Evolutionary conservation across 306 rosid species (phyloP).

Genomic region (Vachellia collinsii): DNA sequence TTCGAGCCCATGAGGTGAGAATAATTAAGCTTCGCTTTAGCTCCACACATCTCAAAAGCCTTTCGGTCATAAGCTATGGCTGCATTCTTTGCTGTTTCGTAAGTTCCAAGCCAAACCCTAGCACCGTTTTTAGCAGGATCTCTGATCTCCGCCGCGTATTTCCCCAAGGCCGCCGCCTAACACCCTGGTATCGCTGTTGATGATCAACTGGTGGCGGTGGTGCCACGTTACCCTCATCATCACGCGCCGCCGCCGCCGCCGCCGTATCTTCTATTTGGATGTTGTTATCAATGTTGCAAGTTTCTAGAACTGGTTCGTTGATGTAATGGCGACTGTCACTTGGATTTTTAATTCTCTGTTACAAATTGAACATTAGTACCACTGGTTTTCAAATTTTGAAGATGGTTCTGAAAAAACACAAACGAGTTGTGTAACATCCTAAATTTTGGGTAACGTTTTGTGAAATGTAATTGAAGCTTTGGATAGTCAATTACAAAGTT

Average conservation of each 20-base stretch:
- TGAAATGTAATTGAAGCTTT: too few relatives aligned
- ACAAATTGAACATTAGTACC: too few relatives aligned
- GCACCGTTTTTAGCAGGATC: constrained; percentile 55
- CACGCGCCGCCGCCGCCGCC: background rate
- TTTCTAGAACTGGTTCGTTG: background rate
- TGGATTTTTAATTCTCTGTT: too few relatives aligned
- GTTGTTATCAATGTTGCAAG: background rate
- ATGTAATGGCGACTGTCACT: background rate
- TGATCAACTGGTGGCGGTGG: background rate
- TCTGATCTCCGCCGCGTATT: constrained; percentile 70
- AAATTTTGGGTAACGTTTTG: too few relatives aligned
- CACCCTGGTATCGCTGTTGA: constrained; percentile 59
- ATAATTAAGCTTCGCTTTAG: constrained; percentile 61
- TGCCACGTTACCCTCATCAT: background rate
- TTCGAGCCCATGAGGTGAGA: constrained; percentile 33
- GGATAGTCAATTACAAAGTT: too few relatives aligned
- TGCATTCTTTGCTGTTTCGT: constrained; percentile 60
- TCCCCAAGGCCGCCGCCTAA: constrained; percentile 72
- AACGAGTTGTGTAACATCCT: too few relatives aligned
- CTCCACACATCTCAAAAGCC: constrained; percentile 57
- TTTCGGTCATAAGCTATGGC: constrained; percentile 65
- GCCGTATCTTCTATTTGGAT: background rate
- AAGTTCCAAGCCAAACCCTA: constrained; percentile 66
- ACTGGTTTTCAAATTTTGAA: too few relatives aligned
- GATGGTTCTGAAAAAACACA: too few relatives aligned